Conservation (phyloP, 768 basidiomycete species). For the Trametes cubensis region DNA sequence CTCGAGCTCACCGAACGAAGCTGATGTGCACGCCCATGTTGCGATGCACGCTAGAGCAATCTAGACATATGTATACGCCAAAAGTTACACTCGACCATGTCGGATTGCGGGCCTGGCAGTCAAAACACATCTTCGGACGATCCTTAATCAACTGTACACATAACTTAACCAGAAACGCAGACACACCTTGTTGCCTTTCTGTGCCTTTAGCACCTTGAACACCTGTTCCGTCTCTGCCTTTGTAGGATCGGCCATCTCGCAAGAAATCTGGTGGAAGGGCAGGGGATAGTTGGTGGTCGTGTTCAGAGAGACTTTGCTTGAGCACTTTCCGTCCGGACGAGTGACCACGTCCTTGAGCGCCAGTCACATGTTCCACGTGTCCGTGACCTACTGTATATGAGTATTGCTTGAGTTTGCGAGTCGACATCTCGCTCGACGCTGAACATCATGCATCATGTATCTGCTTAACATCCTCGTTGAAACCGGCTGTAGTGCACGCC, state of each 20-base stretch:
- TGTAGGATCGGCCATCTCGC: conserved; percentile 70
- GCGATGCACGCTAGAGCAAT: conserved; percentile 93
- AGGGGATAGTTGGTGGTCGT: background rate
- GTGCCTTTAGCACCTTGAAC: conserved; percentile 78
- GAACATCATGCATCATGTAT: no score
- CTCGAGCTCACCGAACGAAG: conserved; percentile 79
- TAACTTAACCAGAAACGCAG: background rate
- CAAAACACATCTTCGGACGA: conserved; percentile 76
- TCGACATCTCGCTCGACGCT: no score
- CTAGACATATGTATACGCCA: conserved; percentile 95
- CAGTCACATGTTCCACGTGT: background rate
- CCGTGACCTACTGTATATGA: background rate
- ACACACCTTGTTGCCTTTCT: conserved; percentile 86
- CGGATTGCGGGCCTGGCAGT: conserved; percentile 93
- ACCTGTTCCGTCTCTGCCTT: conserved; percentile 88
- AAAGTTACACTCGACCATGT: conserved; percentile 98
- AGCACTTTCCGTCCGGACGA: no score
- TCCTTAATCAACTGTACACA: conserved; percentile 10
- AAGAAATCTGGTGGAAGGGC: background rate
- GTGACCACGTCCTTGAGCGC: background rate
- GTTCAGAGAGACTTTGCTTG: background rate
- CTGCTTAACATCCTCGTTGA: no score
- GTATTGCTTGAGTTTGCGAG: no score
- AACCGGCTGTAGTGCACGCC: no score
- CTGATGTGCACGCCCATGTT: conserved; percentile 99